Percentiles rank a stretch among this genome's conserved stretches.
Conservation (phyloP, 768 basidiomycete genomes). For the Mycena chlorophos region DNA sequence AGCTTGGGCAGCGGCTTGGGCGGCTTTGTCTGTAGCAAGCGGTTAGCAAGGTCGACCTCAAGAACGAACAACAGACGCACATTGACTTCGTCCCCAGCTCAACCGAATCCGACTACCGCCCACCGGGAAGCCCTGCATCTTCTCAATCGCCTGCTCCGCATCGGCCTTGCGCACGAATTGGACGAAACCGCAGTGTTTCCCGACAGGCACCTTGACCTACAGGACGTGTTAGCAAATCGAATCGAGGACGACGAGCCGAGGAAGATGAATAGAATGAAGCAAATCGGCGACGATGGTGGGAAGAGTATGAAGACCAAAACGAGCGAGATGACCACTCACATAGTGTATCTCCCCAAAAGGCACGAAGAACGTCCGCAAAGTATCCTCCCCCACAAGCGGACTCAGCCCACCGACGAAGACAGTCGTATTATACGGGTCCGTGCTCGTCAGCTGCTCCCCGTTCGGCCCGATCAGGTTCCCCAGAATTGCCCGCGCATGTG, state of each 20-base stretch:
- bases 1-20: slow-evolving; percentile 84
- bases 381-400: slow-evolving; percentile 88
- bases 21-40: slow-evolving; percentile 70
- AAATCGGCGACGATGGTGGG: slow-evolving; percentile 1
- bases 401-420: slow-evolving; percentile 92
- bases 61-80: slow-evolving; percentile 1
- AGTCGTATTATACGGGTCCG: slow-evolving; percentile 95
- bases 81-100: slow-evolving; percentile 81
- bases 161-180: slow-evolving; percentile 92
- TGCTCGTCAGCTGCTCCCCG: slow-evolving; percentile 82
- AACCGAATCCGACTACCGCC: slow-evolving; percentile 88
- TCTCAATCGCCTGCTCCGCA: slow-evolving; percentile 90
- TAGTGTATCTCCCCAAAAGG: slow-evolving; percentile 95
- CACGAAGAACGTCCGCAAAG: slow-evolving; percentile 83
- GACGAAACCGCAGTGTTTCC: slow-evolving; percentile 88
- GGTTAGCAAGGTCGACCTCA: neutral
- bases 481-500: slow-evolving; percentile 78
- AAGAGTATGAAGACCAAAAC: slow-evolving; percentile 2
- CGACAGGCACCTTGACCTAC: slow-evolving; percentile 80
- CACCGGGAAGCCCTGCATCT: slow-evolving; percentile 96
- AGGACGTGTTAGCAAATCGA: neutral
- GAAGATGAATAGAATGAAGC: neutral
- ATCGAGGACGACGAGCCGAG: slow-evolving; percentile 7
- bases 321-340: slow-evolving; percentile 43
- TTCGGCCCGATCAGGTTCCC: slow-evolving; percentile 85